A percentile compares a stretch with the other conserved stretches of the same genome.
Evolutionary conservation across 768 basidiomycete genomes (phyloP).

Genomic region (Mycena latifolia): DNA sequence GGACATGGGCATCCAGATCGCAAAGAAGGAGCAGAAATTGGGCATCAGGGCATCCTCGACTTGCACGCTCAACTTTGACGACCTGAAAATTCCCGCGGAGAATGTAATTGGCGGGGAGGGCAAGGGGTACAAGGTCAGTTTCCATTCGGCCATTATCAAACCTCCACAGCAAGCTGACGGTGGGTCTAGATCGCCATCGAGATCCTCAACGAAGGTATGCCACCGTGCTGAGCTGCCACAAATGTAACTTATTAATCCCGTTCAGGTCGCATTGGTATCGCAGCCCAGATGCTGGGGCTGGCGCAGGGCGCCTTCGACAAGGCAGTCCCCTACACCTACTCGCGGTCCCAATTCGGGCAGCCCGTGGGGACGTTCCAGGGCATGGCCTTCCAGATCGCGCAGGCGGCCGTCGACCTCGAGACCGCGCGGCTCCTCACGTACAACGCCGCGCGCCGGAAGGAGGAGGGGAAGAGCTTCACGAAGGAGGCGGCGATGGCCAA

Average conservation of each 20-base stretch:
- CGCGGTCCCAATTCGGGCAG: slow-evolving; percentile 95
- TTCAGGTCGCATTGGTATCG: slow-evolving; percentile 92
- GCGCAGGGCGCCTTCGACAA: slow-evolving; percentile 98
- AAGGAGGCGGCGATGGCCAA: slow-evolving; percentile 99
- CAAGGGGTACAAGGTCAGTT: slow-evolving; percentile 85
- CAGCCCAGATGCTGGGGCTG: slow-evolving; percentile 98
- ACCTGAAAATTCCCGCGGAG: slow-evolving; percentile 84
- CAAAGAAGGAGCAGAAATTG: slow-evolving; percentile 99
- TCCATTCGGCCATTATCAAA: background rate
- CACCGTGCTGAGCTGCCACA: background rate
- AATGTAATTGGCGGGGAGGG: slow-evolving; percentile 95
- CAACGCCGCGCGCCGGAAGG: slow-evolving; percentile 95
- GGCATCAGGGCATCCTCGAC: slow-evolving; percentile 98
- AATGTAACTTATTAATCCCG: background rate
- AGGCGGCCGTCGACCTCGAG: slow-evolving; percentile 92
- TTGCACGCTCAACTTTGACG: slow-evolving; percentile 95
- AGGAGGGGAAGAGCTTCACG: slow-evolving; percentile 87
- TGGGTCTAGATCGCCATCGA: slow-evolving; percentile 86
- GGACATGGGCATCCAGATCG: slow-evolving; percentile 96
- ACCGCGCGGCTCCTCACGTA: slow-evolving; percentile 92
- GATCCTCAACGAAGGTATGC: slow-evolving; percentile 89
- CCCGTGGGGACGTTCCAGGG: slow-evolving; percentile 95
- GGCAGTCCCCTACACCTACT: slow-evolving; percentile 94
- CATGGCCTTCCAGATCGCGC: slow-evolving; percentile 95
- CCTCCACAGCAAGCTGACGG: slow-evolving; percentile 5